Base-by-base conservation (phyloP, 108 stramenopile species). In the Cyclostephanos invisitatus region DNA sequence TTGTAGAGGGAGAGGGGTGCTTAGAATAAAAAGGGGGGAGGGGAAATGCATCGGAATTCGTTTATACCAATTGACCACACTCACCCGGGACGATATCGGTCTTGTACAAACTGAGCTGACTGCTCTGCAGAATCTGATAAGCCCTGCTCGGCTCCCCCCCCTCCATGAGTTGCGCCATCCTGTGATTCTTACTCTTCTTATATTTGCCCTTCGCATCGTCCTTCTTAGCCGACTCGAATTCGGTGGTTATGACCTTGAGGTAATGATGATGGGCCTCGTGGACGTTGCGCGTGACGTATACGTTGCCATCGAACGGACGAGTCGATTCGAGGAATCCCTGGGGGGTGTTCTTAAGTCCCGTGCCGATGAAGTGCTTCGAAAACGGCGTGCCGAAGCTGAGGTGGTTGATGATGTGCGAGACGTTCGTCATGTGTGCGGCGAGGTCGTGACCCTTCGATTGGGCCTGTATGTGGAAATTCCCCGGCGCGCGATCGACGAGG, bases 181-280 rank as follows among this genome's bases (percentile, higher is more conserved):
- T 36, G 21, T 54, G 9, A 0, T 9, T 27, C 11, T 24, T 27
- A 18, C 68, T 80, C 44, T 65, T 47, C n/a, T 38, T 42, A 17
- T 64, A 35, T 8, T 72, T 50, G 9, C 7, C 35, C 21, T 37
- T 59, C 21, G 50, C 69, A 2, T 12, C 7, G 20, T 7, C 42
- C 44, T 21, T 24, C 68, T 65, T 51, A 7, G 65, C 69, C 5
- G 44, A 57, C 32, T 81, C 83, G 82, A 86, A 90, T 37, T 93
- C 87, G 15, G 92, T 94, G 2, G 94, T 81, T 29, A 98, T 85
- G 14, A 98, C 88, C 81, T 98, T 98, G 61, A 97, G 65, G 74
- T 98, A 97, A 83, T 98, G 98, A 87, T 98, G 97, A 70, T 96
- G 92, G 3, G 97, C 93, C 66, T 93, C 84, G 75, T 98, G 98